Conservation (phyloP, 2,329 filamentous ascomycete genomes). For the Pseudocercospora fuligena region DNA sequence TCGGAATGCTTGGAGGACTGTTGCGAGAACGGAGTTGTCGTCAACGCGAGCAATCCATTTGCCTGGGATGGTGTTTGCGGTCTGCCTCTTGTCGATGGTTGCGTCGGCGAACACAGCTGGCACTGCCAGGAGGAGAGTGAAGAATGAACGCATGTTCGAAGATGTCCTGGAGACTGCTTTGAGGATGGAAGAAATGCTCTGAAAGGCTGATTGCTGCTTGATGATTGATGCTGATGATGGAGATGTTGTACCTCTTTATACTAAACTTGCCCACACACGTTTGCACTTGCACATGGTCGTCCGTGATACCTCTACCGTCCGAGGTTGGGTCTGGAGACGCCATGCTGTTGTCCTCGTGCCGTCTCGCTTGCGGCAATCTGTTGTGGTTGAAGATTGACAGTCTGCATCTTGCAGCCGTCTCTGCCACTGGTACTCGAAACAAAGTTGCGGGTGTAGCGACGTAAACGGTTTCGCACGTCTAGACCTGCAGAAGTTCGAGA, state of each 20-base stretch:
- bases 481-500: slow-evolving; percentile 10
- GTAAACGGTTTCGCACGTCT: slow-evolving; percentile 13
- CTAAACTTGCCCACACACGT: background rate
- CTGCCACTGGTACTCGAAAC: background rate
- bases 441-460: slow-evolving; percentile 16
- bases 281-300: background rate
- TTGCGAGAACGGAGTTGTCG: slow-evolving; percentile 18
- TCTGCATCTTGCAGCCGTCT: slow-evolving; percentile 11
- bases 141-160: slow-evolving; percentile 27
- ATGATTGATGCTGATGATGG: slow-evolving; percentile 7
- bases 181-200: background rate
- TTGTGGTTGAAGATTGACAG: slow-evolving; percentile 8
- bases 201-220: slow-evolving; percentile 11
- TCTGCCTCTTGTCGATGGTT: slow-evolving; percentile 28
- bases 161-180: background rate
- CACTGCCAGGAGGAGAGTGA: slow-evolving; percentile 29
- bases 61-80: slow-evolving; percentile 25
- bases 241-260: slow-evolving; percentile 15
- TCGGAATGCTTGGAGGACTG: slow-evolving; percentile 20
- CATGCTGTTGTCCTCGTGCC: slow-evolving; percentile 13
- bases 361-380: slow-evolving; percentile 13
- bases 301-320: background rate
- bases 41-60: slow-evolving; percentile 31
- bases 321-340: background rate
- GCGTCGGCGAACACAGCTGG: slow-evolving; percentile 27